Base-by-base conservation (phyloP, 1,139 yeast species). In the Pichia sp. region DNA sequence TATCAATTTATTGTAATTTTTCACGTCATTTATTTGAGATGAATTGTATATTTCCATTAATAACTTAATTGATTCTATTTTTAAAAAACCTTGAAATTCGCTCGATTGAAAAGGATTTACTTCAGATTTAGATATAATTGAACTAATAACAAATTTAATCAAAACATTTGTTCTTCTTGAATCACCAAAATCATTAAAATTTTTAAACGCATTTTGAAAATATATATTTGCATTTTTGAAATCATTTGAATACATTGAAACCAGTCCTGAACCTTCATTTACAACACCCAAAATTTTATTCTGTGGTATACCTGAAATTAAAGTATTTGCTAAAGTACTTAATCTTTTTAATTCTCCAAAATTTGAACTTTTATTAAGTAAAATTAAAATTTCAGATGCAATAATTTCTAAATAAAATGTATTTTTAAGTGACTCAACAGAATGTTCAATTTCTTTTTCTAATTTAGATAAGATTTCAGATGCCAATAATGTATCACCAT, bases 121-220 rank as follows among this genome's bases (percentile, higher is more conserved):
- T 38, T 68, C 72, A 42, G 76, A 74, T 47, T 77, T 80, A 14
- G 84, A 73, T 36, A 85, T 61, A 48, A 84, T 65, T 8, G 83
- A 77, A 23, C 86, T 74, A 10, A 84, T 57, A 3, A 80, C 77
- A 48, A 80, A 69, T 57, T 79, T 80, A 49, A 77, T 76, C 48
- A 85, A 66, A 5, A 79, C 74, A 21, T 62, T 58, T 26, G 72
- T 66, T 45, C 85, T 71, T 41, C 82, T 71, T 37, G 66, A 66
- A 42, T 83, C 77, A 1, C 93, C 94, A 22, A 86, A 81, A 60
- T 84, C 94, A 57, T 85, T 93, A 58, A 78, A 84, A 49, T 74
- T 79, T 52, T 80, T 80, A 60, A 85, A 85, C 40, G 85, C 70
- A 51, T 80, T 87, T 55, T 80, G 82, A 52, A 82, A 80, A 47